These are phyloP conservation scores for Corynascus novoguineensis DNA, from an alignment of 495 filamentous ascomycete species.

Conservation along the genomic window DNA sequence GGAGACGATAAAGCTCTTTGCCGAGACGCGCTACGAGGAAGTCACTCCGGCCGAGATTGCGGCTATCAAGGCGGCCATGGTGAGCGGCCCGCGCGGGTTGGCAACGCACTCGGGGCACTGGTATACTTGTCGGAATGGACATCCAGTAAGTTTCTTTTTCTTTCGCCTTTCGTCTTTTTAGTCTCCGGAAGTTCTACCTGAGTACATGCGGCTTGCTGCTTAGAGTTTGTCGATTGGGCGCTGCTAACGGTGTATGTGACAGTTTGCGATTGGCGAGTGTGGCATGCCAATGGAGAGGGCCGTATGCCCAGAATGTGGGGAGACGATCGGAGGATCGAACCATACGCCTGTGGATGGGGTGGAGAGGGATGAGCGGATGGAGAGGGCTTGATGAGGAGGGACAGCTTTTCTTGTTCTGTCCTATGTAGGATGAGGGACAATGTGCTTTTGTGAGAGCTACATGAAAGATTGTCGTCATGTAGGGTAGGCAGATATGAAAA, in stretches of 20 bases:
- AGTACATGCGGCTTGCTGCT: no score
- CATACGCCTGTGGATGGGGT: constrained; percentile 29
- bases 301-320: constrained; percentile 61
- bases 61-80: constrained; percentile 31
- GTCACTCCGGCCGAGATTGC: constrained; percentile 29
- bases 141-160: constrained; percentile 24
- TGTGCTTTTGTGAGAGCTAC: not conserved
- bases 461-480: no score
- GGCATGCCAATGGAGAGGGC: constrained; percentile 61
- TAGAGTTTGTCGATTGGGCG: not conserved
- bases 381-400: constrained; percentile 4
- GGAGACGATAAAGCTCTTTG: constrained; percentile 12
- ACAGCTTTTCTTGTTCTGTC: not conserved
- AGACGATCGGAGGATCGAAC: constrained; percentile 52
- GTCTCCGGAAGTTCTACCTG: no score
- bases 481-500: no score
- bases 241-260: not conserved
- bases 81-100: constrained; percentile 26
- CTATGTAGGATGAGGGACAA: no score
- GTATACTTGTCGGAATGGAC: constrained; percentile 33
- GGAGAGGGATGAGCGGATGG: constrained; percentile 8
- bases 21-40: constrained; percentile 22
- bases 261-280: constrained; percentile 67
- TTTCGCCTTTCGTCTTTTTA: not conserved
- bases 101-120: constrained; percentile 33